phyloP scores from a whole-genome alignment of 2,329 filamentous ascomycete genomes.

The Tympanopsis confertula region DNA sequence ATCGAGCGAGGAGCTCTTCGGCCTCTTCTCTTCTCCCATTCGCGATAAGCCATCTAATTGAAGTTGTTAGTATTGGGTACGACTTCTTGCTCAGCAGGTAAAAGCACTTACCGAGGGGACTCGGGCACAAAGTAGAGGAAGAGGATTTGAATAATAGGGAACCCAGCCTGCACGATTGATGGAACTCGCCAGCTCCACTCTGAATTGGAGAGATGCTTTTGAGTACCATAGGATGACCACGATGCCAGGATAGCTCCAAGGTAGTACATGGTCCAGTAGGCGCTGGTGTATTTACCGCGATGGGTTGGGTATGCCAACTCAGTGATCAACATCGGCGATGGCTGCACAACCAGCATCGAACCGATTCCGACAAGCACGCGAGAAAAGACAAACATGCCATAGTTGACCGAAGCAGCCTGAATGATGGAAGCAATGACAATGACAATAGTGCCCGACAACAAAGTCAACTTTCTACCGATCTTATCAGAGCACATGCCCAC shows the following conservation, averaged over 20 bases:
- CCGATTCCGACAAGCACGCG: conserved; percentile 22
- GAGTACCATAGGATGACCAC: conserved; percentile 23
- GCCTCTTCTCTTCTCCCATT: conserved; percentile 39
- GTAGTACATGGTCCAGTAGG: conserved; percentile 22
- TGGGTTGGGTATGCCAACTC: conserved; percentile 21
- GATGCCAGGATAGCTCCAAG: conserved; percentile 23
- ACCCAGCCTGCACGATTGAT: conserved; percentile 25
- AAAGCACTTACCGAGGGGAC: conserved; percentile 32
- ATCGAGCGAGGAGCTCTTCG: conserved; percentile 34
- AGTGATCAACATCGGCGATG: conserved; percentile 20
- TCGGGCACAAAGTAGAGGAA: conserved; percentile 35
- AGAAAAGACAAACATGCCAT: conserved; percentile 21
- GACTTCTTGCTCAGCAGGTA: too few species aligned
- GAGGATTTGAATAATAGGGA: conserved; percentile 28
- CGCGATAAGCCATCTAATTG: conserved; percentile 26
- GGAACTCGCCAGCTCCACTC: conserved; percentile 24
- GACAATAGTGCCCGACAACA: conserved; percentile 16
- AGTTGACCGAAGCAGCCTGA: conserved; percentile 21
- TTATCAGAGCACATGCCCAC: conserved; percentile 18
- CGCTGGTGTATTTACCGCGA: conserved; percentile 17
- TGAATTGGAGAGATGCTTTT: conserved; percentile 17
- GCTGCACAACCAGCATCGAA: conserved; percentile 24
- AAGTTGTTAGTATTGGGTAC: conserved; percentile 13
- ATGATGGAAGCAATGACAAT: conserved; percentile 21
- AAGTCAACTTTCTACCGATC: conserved; percentile 13